Conservation (phyloP, 1,284 basidiomycete species). For the Abortiporus biennis region DNA sequence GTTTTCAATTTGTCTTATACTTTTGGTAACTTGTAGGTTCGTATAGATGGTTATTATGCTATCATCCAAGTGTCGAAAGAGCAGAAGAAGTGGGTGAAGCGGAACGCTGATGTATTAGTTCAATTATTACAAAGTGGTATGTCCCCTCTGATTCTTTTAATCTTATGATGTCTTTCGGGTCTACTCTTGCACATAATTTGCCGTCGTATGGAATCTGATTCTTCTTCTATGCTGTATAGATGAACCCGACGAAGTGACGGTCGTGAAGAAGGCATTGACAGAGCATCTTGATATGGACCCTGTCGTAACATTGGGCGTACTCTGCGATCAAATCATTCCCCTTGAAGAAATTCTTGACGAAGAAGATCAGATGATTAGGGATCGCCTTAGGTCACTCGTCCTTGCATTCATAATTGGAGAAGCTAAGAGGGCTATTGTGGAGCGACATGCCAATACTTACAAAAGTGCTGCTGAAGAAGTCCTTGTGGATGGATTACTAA, state of each 20-base stretch:
- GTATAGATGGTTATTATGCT: conserved; percentile 58
- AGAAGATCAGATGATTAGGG: conserved; percentile 53
- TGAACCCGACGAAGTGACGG: conserved; percentile 54
- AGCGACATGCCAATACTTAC: conserved; percentile 36
- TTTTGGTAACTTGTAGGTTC: conserved; percentile 38
- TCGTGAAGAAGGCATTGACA: conserved; percentile 54
- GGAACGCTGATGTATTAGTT: conserved; percentile 67
- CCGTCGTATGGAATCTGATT: no score
- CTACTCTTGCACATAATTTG: not conserved
- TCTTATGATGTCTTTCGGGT: not conserved
- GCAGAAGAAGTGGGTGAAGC: conserved; percentile 53
- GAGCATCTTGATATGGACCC: conserved; percentile 62
- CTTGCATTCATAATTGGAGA: conserved; percentile 51
- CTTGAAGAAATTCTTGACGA: conserved; percentile 45
- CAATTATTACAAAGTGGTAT: conserved; percentile 70
- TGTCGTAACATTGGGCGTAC: conserved; percentile 51
- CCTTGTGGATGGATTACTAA: conserved; percentile 41
- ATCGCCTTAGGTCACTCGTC: conserved; percentile 51
- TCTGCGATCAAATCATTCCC: conserved; percentile 61
- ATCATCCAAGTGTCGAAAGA: conserved; percentile 57
- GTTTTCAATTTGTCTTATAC: conserved; percentile 7
- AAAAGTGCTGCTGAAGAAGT: conserved; percentile 41
- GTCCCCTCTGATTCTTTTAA: conserved; percentile 19
- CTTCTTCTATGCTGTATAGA: conserved; percentile 40
- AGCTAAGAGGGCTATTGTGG: conserved; percentile 41